Evolutionary conservation across 192 early-diverging fungal species (phyloP), one percentile per base, ranked within the genome.

Genomic region (Backusella westeae): DNA sequence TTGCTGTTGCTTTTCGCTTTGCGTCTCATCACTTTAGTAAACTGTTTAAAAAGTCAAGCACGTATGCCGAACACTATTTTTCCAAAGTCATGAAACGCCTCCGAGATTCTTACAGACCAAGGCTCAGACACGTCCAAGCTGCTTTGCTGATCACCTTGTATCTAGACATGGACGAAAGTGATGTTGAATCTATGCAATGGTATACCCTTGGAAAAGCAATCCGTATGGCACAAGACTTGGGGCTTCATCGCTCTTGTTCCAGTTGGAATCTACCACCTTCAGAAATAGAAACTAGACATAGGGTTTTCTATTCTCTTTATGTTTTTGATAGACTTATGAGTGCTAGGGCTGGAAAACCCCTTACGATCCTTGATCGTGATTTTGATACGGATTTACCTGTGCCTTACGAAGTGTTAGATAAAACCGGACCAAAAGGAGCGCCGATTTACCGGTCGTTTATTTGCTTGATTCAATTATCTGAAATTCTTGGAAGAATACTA

Each of bases 221-320:
- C 15, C 79, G 88, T 38, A 89, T 89, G 88, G 85, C 88, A 15
- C 88, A 89, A 75, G 88, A 89, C 65, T 44, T 89, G 34, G 88
- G 88, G 0, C 76, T 89, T 56, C 88, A 89, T 76, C 87, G 88
- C 34, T 88, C 84, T 39, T 85, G 82, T 21, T 81, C 84, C 0
- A 77, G 81, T 34, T 89, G 88, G 88, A 77, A 85, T 38, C 52
- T 87, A 8, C 86, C 87, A 6, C 70, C 79, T 15, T 72, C 82
- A 9, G 87, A 89, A 77, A 84, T 81, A 15, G 88, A 89, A 78
- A 84, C 84, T 21, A 84, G 81, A 9, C 77, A 78, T 78, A 56
- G 81, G 4, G 39, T 76, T 7, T 74, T 49, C 26, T 74, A 82
- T 82, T 67, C 78, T 10, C 78, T 68, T 52, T 80, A 82, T 42